Percentiles rank a stretch among this genome's conserved stretches.
These are phyloP conservation scores for Talaromyces atroroseus DNA, from an alignment of 2,329 filamentous ascomycete species.

Conservation along the genomic window DNA sequence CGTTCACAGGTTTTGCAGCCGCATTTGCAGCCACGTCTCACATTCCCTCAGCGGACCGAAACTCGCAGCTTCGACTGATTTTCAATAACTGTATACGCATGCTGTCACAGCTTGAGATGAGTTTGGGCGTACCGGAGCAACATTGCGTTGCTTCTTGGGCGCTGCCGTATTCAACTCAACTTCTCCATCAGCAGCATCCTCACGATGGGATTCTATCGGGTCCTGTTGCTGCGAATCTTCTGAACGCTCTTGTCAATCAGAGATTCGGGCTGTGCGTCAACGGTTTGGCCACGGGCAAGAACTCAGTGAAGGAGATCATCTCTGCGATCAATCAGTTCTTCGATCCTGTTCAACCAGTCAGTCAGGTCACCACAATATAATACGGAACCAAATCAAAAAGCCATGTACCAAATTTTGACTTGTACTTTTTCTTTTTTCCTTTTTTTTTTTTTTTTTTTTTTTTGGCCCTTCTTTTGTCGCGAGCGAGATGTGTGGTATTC, in stretches of 20 bases:
- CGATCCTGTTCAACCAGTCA: background rate
- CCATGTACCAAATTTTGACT: background rate
- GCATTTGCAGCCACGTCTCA: slow-evolving; percentile 5
- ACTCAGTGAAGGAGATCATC: slow-evolving; percentile 13
- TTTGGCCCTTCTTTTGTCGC: background rate
- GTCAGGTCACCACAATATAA: background rate
- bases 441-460: background rate
- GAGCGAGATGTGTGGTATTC: background rate
- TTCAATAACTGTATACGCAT: slow-evolving; percentile 11
- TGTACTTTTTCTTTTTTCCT: background rate
- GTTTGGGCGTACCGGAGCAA: slow-evolving; percentile 10
- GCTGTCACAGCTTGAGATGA: slow-evolving; percentile 11
- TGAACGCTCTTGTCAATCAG: slow-evolving; percentile 8
- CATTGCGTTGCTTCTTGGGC: slow-evolving; percentile 7
- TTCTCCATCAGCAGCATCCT: background rate
- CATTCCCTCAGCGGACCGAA: background rate
- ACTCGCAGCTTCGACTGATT: slow-evolving; percentile 11
- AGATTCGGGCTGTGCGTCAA: slow-evolving; percentile 12
- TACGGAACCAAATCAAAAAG: background rate
- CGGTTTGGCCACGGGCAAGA: slow-evolving; percentile 11
- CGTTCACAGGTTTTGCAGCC: slow-evolving; percentile 1
- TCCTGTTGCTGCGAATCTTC: slow-evolving; percentile 5
- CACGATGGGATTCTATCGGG: slow-evolving; percentile 2
- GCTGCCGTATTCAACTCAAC: background rate
- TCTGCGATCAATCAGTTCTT: slow-evolving; percentile 11